A percentile compares a stretch with the other conserved stretches of the same genome.
Evolutionary conservation across 306 rosid genomes (phyloP).

Genomic region (Begonia masoniana): DNA sequence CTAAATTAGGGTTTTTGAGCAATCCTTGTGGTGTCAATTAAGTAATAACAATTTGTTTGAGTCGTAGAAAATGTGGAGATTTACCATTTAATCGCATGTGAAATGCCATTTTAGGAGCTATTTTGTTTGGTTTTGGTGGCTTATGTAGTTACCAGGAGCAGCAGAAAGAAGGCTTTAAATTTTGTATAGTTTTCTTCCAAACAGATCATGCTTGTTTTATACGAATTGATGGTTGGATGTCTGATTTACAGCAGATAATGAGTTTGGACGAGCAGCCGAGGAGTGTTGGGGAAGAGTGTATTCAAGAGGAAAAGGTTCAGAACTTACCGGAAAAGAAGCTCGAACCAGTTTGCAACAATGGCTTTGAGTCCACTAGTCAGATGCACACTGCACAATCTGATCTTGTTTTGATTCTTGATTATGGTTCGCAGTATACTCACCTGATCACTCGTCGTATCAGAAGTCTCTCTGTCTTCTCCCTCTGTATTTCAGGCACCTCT

Average conservation of each 20-base stretch:
- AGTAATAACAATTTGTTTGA: too few species aligned
- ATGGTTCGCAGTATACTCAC: constrained; percentile 91
- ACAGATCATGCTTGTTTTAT: too few species aligned
- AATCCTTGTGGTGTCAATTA: too few species aligned
- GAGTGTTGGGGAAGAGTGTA: neutral
- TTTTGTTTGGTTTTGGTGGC: too few species aligned
- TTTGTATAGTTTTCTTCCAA: too few species aligned
- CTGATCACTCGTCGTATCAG: constrained; percentile 95
- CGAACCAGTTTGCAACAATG: neutral
- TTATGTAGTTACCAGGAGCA: too few species aligned
- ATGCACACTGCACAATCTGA: constrained; percentile 23
- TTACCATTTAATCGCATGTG: too few species aligned
- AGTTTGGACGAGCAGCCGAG: neutral
- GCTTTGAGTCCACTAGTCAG: neutral
- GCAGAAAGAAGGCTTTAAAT: too few species aligned
- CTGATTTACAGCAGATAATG: neutral
- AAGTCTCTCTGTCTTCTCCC: constrained; percentile 69
- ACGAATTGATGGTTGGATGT: too few species aligned
- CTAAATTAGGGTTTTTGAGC: too few species aligned
- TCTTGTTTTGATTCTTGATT: constrained; percentile 70
- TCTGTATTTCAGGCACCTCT: constrained; percentile 76
- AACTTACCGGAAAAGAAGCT: neutral
- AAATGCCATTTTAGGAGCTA: too few species aligned
- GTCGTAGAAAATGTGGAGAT: too few species aligned
- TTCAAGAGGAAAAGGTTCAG: neutral